Conservation (phyloP, 345 rosid species). For the Bruguiera gymnorhiza region DNA sequence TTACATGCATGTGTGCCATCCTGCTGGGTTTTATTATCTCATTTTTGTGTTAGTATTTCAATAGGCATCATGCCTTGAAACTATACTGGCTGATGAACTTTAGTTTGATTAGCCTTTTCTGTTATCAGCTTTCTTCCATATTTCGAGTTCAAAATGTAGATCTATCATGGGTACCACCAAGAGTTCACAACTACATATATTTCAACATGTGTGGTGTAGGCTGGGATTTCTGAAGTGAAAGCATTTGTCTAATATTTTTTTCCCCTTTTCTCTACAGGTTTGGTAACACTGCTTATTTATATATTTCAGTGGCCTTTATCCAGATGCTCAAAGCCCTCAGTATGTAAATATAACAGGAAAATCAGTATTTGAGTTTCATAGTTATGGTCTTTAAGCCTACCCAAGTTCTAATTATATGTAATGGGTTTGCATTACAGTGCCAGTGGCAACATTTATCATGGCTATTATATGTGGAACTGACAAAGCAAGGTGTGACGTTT, state of each 20-base stretch:
- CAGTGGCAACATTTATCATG: conserved; percentile 85
- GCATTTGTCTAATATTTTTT: background rate
- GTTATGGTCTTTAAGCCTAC: conserved; percentile 14
- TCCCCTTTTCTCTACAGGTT: conserved; percentile 54
- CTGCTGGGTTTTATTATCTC: background rate
- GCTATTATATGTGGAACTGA: conserved; percentile 91
- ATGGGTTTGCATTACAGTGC: conserved; percentile 60
- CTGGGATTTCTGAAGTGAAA: background rate
- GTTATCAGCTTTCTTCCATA: background rate
- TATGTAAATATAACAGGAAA: conserved; percentile 42
- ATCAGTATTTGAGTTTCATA: background rate
- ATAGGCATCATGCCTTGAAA: background rate
- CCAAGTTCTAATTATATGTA: conserved; percentile 20
- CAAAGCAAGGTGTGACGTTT: conserved; percentile 84
- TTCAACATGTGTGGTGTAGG: background rate
- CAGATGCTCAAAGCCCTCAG: conserved; percentile 99
- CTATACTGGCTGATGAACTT: background rate
- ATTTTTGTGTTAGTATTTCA: background rate
- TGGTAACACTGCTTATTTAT: conserved; percentile 92
- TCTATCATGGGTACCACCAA: too few species aligned
- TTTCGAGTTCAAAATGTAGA: background rate
- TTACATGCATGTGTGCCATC: too few species aligned
- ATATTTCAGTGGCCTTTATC: conserved; percentile 92
- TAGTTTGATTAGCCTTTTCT: background rate
- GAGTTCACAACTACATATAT: too few species aligned